Evolutionary conservation across 2,329 filamentous ascomycete species (phyloP).

Genomic region (Colletotrichum chrysophilum): DNA sequence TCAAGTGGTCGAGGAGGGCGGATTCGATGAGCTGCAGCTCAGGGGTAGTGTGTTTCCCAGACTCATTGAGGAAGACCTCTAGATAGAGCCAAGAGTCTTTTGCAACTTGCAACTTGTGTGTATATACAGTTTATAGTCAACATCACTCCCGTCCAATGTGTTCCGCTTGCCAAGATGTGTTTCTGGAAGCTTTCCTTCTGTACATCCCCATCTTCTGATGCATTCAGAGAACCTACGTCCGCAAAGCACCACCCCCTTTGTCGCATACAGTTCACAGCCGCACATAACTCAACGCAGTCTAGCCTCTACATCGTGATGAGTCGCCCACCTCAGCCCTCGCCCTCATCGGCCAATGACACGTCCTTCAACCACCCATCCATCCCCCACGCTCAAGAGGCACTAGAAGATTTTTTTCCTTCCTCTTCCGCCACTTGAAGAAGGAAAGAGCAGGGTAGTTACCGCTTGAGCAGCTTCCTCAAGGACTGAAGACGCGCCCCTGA

Average conservation of each 20-base stretch:
- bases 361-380: not conserved
- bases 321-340: not conserved
- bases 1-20: conserved; percentile 70
- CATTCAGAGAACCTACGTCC: not conserved
- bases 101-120: not conserved
- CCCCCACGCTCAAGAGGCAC: not conserved
- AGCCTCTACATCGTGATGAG: not conserved
- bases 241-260: not conserved
- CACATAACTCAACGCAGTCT: not conserved
- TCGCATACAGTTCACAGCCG: not conserved
- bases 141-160: too few species aligned
- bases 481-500: not conserved
- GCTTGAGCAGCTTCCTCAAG: not conserved
- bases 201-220: not conserved
- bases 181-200: not conserved
- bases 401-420: not conserved
- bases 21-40: conserved; percentile 64
- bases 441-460: not conserved
- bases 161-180: not conserved
- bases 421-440: not conserved
- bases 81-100: not conserved
- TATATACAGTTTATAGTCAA: not conserved
- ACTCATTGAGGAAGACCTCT: conserved; percentile 42
- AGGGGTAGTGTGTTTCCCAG: conserved; percentile 51
- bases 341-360: not conserved